phyloP scores from a whole-genome alignment of 2,329 filamentous ascomycete genomes.

The Aspergillus calidoustus region DNA sequence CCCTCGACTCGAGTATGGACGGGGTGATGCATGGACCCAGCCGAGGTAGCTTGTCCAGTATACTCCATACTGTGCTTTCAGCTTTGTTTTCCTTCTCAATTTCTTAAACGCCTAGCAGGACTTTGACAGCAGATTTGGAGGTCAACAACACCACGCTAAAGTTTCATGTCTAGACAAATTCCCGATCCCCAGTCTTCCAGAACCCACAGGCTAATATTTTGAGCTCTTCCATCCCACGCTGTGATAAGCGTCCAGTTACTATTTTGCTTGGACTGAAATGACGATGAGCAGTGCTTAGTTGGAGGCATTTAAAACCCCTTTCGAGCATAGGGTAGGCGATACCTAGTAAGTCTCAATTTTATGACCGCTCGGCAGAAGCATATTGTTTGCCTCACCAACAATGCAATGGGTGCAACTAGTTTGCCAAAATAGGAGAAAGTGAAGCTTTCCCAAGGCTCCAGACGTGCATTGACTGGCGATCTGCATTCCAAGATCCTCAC shows the following conservation, averaged over 20 bases:
- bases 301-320: background rate
- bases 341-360: background rate
- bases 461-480: background rate
- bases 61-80: background rate
- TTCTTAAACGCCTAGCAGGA: background rate
- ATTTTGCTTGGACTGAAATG: background rate
- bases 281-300: slow-evolving; percentile 1
- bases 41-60: background rate
- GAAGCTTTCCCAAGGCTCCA: background rate
- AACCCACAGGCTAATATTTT: background rate
- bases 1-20: background rate
- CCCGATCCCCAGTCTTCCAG: background rate
- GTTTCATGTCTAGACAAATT: slow-evolving; percentile 9
- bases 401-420: background rate
- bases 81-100: background rate
- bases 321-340: background rate
- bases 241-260: background rate
- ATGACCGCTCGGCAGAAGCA: background rate
- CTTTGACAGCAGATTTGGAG: background rate
- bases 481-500: background rate
- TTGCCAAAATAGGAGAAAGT: background rate
- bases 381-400: background rate
- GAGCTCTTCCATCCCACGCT: background rate
- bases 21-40: background rate
- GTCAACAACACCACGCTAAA: background rate